These are phyloP conservation scores for Penicillium sp. DNA, from an alignment of 2,329 filamentous ascomycete genomes.

Conservation along the genomic window DNA sequence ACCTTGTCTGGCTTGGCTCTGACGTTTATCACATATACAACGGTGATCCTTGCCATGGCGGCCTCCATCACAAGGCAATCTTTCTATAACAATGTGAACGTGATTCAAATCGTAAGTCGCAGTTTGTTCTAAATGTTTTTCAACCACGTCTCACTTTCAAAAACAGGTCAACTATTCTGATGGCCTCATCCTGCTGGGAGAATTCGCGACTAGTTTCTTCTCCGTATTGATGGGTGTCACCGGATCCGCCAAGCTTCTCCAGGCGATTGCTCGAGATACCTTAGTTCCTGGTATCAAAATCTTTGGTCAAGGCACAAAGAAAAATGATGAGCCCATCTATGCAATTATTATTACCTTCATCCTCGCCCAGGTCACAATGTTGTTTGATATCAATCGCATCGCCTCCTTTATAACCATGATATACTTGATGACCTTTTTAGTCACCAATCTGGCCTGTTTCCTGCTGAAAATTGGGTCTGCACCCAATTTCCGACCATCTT, in stretches of 20 bases:
- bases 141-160: conserved; percentile 5
- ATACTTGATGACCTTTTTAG: conserved; percentile 88
- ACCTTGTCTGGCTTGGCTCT: conserved; percentile 75
- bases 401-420: conserved; percentile 89
- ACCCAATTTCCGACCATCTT: conserved; percentile 84
- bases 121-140: not conserved
- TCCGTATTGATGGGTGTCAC: conserved; percentile 86
- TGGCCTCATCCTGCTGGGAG: conserved; percentile 72
- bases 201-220: conserved; percentile 80
- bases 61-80: conserved; percentile 72
- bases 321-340: conserved; percentile 71
- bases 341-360: conserved; percentile 75
- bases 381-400: conserved; percentile 84
- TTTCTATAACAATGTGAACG: conserved; percentile 72
- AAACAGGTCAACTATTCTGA: conserved; percentile 70
- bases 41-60: conserved; percentile 78
- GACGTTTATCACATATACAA: conserved; percentile 72
- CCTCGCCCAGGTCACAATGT: conserved; percentile 75
- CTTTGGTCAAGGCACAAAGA: conserved; percentile 72
- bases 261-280: conserved; percentile 77
- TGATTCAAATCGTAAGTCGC: conserved; percentile 66
- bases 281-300: conserved; percentile 73
- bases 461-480: conserved; percentile 82
- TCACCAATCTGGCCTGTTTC: conserved; percentile 86
- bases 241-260: conserved; percentile 78